phyloP scores from a whole-genome alignment of 75 land plant species.

The Cryptomeria japonica region DNA sequence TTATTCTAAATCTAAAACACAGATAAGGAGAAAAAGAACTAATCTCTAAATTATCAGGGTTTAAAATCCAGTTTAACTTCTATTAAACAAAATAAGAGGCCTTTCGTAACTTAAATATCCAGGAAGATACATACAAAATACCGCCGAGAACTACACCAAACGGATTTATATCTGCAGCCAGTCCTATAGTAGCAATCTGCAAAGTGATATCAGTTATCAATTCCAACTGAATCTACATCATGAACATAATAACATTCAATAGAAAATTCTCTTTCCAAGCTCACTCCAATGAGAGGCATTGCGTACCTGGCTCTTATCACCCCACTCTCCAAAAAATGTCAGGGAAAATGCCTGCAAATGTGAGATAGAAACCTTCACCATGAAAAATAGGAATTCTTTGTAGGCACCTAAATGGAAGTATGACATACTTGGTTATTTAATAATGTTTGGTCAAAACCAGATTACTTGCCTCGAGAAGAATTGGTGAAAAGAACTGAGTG shows the following conservation, averaged over 20 bases:
- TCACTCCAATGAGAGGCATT: not conserved
- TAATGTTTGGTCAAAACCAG: not conserved
- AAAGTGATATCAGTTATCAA: not conserved
- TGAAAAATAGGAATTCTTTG: not conserved
- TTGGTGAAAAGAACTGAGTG: slow-evolving; percentile 61
- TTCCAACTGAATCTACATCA: not conserved
- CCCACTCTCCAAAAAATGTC: slow-evolving; percentile 97
- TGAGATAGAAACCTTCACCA: not conserved
- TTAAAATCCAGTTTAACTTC: not conserved
- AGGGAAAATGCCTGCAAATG: slow-evolving; percentile 82
- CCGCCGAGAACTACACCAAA: slow-evolving; percentile 96
- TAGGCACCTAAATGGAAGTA: not conserved
- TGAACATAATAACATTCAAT: not conserved
- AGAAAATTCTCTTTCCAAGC: not conserved
- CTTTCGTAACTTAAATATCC: not conserved
- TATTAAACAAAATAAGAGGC: not conserved
- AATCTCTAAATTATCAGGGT: slow-evolving; percentile 1
- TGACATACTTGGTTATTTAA: not conserved
- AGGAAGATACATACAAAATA: slow-evolving; percentile 57
- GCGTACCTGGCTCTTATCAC: slow-evolving; percentile 96
- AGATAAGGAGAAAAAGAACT: not conserved
- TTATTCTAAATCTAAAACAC: not conserved
- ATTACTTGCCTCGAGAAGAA: slow-evolving; percentile 60
- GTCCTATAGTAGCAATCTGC: slow-evolving; percentile 93
- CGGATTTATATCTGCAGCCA: slow-evolving; percentile 94